phyloP scores from a whole-genome alignment of 2,329 filamentous ascomycete genomes.

The Fusarium sp. region DNA sequence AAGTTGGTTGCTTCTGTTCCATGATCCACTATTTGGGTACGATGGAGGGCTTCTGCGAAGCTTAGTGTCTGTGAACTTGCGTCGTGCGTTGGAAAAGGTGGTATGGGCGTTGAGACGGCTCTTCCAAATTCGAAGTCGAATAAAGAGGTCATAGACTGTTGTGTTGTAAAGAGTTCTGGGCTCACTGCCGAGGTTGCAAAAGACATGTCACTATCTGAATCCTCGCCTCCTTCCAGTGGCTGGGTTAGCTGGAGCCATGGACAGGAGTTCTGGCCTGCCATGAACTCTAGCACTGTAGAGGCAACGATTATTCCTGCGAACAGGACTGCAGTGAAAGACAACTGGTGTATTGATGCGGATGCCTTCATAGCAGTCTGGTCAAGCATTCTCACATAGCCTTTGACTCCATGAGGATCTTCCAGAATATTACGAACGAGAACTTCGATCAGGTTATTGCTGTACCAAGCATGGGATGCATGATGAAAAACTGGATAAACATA shows the following conservation, averaged over 20 bases:
- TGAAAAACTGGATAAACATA: neutral
- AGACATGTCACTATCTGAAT: neutral
- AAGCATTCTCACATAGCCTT: neutral
- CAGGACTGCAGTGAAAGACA: neutral
- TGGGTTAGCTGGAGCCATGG: neutral
- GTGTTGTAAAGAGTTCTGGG: rapidly evolving
- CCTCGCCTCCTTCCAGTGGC: neutral
- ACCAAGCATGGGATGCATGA: neutral
- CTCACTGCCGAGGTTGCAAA: rapidly evolving
- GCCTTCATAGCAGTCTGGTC: too few species aligned
- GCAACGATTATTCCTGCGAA: rapidly evolving
- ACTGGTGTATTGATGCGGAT: rapidly evolving
- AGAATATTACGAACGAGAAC: rapidly evolving
- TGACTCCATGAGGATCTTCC: neutral
- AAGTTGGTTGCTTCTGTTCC: rapidly evolving
- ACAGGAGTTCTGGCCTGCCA: neutral
- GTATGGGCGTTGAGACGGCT: rapidly evolving
- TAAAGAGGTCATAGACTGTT: rapidly evolving
- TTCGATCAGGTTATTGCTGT: rapidly evolving
- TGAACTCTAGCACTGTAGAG: neutral
- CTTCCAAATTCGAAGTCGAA: rapidly evolving
- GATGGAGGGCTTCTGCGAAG: neutral
- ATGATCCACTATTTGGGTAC: rapidly evolving
- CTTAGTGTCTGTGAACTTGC: rapidly evolving
- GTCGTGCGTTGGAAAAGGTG: rapidly evolving